These are phyloP conservation scores for Tricholoma flavovirens DNA, from an alignment of 768 basidiomycete species.

Conservation along the genomic window DNA sequence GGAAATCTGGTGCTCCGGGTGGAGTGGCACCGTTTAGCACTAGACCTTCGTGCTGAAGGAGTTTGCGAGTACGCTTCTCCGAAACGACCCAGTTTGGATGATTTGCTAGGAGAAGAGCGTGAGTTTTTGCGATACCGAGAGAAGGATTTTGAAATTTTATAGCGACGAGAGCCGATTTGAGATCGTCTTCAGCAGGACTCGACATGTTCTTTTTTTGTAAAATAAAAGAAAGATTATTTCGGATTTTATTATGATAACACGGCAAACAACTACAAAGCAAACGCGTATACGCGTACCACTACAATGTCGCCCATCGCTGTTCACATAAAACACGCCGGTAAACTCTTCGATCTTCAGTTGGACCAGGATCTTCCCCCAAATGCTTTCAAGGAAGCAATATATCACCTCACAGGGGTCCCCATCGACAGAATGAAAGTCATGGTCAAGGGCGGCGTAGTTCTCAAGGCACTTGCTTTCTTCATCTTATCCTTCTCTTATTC, in stretches of 20 bases:
- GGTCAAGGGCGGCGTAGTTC: conserved; percentile 85
- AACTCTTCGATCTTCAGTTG: conserved; percentile 63
- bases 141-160: conserved; percentile 55
- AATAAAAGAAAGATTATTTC: too few species aligned
- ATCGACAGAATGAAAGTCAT: conserved; percentile 95
- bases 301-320: conserved; percentile 68
- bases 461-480: conserved; percentile 57
- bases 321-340: conserved; percentile 87
- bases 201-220: too few species aligned
- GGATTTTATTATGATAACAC: too few species aligned
- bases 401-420: conserved; percentile 80
- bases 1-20: conserved; percentile 10
- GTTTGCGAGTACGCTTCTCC: conserved; percentile 75
- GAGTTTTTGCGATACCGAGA: conserved; percentile 69
- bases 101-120: conserved; percentile 50
- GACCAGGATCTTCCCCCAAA: conserved; percentile 64
- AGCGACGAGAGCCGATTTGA: conserved; percentile 47
- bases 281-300: conserved; percentile 4
- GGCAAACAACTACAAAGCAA: not conserved
- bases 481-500: not conserved
- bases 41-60: conserved; percentile 57
- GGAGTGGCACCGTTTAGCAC: conserved; percentile 23
- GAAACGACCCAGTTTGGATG: conserved; percentile 74
- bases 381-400: conserved; percentile 80
- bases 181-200: conserved; percentile 56